Conservation (phyloP, 352 stramenopile genomes). For the Aphanomyces cochlioides region DNA sequence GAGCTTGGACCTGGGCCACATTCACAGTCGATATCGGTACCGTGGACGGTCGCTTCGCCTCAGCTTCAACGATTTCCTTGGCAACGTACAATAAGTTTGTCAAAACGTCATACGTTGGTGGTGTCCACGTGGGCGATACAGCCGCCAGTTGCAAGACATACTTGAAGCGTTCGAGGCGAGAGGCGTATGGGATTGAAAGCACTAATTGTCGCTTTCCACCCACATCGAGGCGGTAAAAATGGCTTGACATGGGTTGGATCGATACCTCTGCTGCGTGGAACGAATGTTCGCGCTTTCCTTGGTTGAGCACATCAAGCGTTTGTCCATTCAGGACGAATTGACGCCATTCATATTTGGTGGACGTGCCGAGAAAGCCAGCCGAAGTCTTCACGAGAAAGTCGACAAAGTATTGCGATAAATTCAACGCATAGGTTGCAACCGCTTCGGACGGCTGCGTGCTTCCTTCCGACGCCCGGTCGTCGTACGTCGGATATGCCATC, state of each 20-base stretch:
- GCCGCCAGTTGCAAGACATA: not conserved
- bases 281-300: not conserved
- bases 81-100: constrained; percentile 10
- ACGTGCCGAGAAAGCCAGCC: not conserved
- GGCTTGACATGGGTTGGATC: not conserved
- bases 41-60: not conserved
- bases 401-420: not conserved
- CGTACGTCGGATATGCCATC: no score
- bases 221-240: constrained; percentile 11
- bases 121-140: not conserved
- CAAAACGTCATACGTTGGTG: constrained; percentile 10
- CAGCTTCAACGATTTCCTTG: constrained; percentile 19
- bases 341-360: not conserved
- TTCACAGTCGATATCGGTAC: not conserved
- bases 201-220: constrained; percentile 11
- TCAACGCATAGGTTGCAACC: no score
- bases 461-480: no score
- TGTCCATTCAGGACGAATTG: not conserved
- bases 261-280: not conserved
- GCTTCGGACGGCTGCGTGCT: no score
- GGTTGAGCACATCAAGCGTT: not conserved
- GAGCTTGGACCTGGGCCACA: not conserved
- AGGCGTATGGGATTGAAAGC: not conserved
- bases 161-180: not conserved
- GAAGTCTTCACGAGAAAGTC: not conserved